Conservation (phyloP, 1,284 basidiomycete genomes). For the Tilletia walkeri region DNA sequence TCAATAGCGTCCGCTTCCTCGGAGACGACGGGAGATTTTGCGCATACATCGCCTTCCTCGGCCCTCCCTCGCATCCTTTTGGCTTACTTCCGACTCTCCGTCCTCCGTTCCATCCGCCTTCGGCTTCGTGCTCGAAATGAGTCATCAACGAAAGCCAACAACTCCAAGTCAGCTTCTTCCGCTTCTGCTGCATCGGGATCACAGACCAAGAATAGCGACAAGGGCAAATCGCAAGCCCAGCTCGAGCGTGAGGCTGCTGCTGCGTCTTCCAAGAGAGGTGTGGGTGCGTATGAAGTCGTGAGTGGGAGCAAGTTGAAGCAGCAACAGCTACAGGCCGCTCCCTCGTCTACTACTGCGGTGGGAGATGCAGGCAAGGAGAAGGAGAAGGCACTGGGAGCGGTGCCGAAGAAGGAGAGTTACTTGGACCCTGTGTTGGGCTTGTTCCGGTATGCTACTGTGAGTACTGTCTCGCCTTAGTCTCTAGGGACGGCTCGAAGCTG, state of each 20-base stretch:
- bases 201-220: not conserved
- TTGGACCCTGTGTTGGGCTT: conserved; percentile 6
- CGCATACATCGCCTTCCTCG: not conserved
- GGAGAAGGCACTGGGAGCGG: not conserved
- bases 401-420: not conserved
- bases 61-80: not conserved
- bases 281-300: conserved; percentile 9
- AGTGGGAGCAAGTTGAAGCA: not conserved
- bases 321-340: not conserved
- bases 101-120: conserved; percentile 6
- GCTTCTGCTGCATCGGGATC: not conserved
- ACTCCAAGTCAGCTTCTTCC: not conserved
- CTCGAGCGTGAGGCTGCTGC: conserved; percentile 9
- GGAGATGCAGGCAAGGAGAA: not conserved
- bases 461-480: not conserved
- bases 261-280: not conserved
- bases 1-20: not conserved
- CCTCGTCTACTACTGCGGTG: not conserved
- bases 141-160: not conserved
- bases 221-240: conserved; percentile 1
- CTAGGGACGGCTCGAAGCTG: not conserved
- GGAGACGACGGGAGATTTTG: not conserved
- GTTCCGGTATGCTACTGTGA: conserved; percentile 15
- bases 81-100: conserved; percentile 8
- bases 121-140: not conserved